Evolutionary conservation across 352 stramenopile genomes (phyloP).

Genomic region (Pythium insidiosum): DNA sequence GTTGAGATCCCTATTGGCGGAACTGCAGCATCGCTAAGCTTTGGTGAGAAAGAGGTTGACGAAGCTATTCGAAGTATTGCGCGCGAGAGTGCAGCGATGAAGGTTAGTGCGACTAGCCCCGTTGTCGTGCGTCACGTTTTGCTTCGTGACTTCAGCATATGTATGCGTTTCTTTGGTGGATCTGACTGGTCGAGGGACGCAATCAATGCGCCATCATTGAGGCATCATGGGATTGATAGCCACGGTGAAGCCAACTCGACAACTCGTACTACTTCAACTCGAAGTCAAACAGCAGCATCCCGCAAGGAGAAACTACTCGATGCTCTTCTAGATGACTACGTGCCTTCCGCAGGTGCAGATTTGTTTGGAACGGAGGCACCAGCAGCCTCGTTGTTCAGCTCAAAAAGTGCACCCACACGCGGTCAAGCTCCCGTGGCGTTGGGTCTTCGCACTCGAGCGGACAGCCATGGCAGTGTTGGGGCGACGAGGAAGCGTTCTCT

Average conservation of each 20-base stretch:
- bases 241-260: background rate
- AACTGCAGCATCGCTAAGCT: slow-evolving; percentile 73
- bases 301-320: slow-evolving; percentile 77
- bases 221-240: slow-evolving; percentile 5
- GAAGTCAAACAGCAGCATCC: no score
- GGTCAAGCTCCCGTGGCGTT: no score
- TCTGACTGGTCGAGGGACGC: slow-evolving; percentile 69
- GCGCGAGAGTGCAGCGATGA: slow-evolving; percentile 44
- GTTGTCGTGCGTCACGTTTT: slow-evolving; percentile 78
- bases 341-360: slow-evolving; percentile 44
- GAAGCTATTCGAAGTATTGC: slow-evolving; percentile 66
- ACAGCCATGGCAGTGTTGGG: no score
- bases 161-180: slow-evolving; percentile 84
- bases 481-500: slow-evolving; percentile 43
- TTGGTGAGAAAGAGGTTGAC: slow-evolving; percentile 77
- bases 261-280: background rate
- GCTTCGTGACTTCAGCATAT: slow-evolving; percentile 82
- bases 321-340: slow-evolving; percentile 77
- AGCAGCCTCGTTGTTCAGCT: slow-evolving; percentile 30
- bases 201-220: slow-evolving; percentile 22
- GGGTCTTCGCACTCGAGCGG: no score
- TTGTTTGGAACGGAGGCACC: slow-evolving; percentile 34
- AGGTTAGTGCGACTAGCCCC: slow-evolving; percentile 31
- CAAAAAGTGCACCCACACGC: slow-evolving; percentile 26
- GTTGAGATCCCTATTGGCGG: slow-evolving; percentile 83